Evolutionary conservation across 2,329 filamentous ascomycete genomes (phyloP).

Genomic region (Diplodia sapinea): DNA sequence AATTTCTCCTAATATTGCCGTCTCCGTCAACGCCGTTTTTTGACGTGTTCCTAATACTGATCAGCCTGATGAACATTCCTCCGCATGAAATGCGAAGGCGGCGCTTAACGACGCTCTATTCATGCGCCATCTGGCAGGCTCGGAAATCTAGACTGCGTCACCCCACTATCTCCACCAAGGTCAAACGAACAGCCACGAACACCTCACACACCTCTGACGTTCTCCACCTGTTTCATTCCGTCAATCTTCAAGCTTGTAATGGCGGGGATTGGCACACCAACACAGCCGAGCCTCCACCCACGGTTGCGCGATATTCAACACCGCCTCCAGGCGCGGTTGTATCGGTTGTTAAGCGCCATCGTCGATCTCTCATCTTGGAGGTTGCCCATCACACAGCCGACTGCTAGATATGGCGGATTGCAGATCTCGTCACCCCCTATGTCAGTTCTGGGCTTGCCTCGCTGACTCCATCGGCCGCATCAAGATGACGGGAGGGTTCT

Average conservation of each 20-base stretch:
- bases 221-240: slow-evolving; percentile 16
- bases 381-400: slow-evolving; percentile 16
- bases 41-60: slow-evolving; percentile 25
- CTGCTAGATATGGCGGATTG: slow-evolving; percentile 16
- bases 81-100: slow-evolving; percentile 10
- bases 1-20: slow-evolving; percentile 16
- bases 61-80: slow-evolving; percentile 5
- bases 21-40: slow-evolving; percentile 10
- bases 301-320: slow-evolving; percentile 26
- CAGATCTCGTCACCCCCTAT: slow-evolving; percentile 22
- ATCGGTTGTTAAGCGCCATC: slow-evolving; percentile 6
- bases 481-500: neutral
- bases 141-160: slow-evolving; percentile 23
- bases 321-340: slow-evolving; percentile 7
- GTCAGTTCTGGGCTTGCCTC: slow-evolving; percentile 17
- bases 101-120: slow-evolving; percentile 16
- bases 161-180: slow-evolving; percentile 24
- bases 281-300: slow-evolving; percentile 18
- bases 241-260: slow-evolving; percentile 8
- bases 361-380: slow-evolving; percentile 22
- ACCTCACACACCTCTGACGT: slow-evolving; percentile 27
- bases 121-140: slow-evolving; percentile 28
- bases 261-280: slow-evolving; percentile 17
- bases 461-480: neutral
- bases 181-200: slow-evolving; percentile 25